Base-by-base conservation (phyloP, 441 rosid species). In the Manihot esculenta region DNA sequence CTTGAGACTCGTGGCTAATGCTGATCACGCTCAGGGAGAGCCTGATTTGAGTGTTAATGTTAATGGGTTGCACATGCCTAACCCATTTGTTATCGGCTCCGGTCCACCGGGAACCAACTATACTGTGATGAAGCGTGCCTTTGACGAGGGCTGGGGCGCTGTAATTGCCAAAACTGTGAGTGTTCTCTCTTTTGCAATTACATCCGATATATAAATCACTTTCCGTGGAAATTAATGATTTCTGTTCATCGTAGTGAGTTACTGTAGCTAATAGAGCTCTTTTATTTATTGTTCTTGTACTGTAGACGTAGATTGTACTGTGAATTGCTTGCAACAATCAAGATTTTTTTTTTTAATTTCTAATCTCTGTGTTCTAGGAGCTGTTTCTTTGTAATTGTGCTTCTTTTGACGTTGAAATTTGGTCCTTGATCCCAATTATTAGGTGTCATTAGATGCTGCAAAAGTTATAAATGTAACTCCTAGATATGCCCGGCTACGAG, bases 121-220 rank as follows among this genome's bases (percentile, higher is more conserved):
- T 70, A 94, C 97, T 10, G 97, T 92, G 62, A 92, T 90, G 97
- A 94, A 90, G 76, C 79, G 94, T 75, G 98, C 96, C 49, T 94
- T 92, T 63, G 98, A 94, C 57, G 98, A 92, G 85, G 99, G 99
- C 38, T 94, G 99, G 99, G 99, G 99, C 4, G 98, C 93, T 48
- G 98, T 94, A 61, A 90, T 90, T 71, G 98, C 98, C 70, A 94
- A 94, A 79, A 94, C 99, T 64, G 99, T 92, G 74, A 84, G 94
- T 72, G 44, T 65, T 26, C 9, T 26, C 27, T 5, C 55, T 45
- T 51, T 10, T 24, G 13, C 33, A 4, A 33, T 13, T 30, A 30
- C 33, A 30, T 30, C 33, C 2, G 4, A 30, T 1, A 30, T 30
- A 30, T 30, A n/a, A 30, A 30, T 35, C 12, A 0, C 8, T 59